Percentiles rank a stretch among this genome's conserved stretches.
Evolutionary conservation across 345 rosid species (phyloP).

Genomic region (Euphorbia peplus): DNA sequence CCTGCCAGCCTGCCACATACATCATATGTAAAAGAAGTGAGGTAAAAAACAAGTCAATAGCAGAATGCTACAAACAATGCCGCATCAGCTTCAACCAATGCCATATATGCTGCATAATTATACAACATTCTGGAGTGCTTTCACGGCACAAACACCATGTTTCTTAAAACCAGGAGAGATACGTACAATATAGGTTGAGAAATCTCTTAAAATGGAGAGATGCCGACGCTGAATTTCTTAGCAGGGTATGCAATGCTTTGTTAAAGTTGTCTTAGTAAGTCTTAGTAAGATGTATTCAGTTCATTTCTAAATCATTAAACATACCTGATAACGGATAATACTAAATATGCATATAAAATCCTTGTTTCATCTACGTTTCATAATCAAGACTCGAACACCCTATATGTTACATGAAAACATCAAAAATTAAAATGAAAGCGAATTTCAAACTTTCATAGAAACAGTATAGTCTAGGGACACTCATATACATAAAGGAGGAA

Average conservation of each 20-base stretch:
- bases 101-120: neutral
- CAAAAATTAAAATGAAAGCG: neutral
- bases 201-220: too few relatives aligned
- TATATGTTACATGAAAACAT: neutral
- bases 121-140: neutral
- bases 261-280: too few relatives aligned
- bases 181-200: neutral
- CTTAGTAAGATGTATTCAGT: too few relatives aligned
- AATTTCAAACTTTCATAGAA: neutral
- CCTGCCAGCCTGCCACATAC: too few relatives aligned
- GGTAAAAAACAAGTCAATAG: too few relatives aligned
- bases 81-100: neutral
- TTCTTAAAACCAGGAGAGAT: neutral
- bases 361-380: neutral
- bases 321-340: neutral
- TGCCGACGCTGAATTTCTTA: too few relatives aligned
- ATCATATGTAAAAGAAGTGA: too few relatives aligned
- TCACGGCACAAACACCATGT: neutral
- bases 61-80: neutral
- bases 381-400: neutral
- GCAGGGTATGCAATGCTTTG: too few relatives aligned
- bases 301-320: neutral
- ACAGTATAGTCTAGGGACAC: neutral
- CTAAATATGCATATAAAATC: neutral
- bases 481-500: neutral